Evolutionary conservation across 495 filamentous ascomycete species (phyloP).

Genomic region (Lineolata rhizophorae): DNA sequence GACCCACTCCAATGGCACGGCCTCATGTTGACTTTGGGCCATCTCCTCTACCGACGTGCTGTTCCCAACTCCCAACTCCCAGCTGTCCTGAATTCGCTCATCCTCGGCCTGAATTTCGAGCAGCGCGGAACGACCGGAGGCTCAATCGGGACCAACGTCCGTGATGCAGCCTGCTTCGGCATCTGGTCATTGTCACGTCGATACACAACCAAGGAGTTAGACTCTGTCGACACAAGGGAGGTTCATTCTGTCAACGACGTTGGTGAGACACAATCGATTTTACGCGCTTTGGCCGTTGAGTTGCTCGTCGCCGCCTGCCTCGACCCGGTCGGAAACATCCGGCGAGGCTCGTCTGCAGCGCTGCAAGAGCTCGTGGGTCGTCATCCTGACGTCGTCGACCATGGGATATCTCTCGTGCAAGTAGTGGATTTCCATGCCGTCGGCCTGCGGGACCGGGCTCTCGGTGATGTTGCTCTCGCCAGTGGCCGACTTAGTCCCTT

Average conservation of each 20-base stretch:
- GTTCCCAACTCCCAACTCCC: constrained; percentile 42
- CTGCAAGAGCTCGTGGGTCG: constrained; percentile 85
- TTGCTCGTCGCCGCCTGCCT: constrained; percentile 64
- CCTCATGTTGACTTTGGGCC: constrained; percentile 63
- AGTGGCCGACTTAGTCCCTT: constrained; percentile 37
- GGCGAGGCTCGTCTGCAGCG: constrained; percentile 77
- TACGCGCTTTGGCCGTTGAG: constrained; percentile 38
- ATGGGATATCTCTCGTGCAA: constrained; percentile 72
- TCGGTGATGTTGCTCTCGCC: constrained; percentile 47
- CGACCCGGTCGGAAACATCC: constrained; percentile 80
- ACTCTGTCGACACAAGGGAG: constrained; percentile 25
- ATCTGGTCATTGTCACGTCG: constrained; percentile 80
- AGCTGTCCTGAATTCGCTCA: constrained; percentile 45
- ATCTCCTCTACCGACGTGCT: constrained; percentile 60
- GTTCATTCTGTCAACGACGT: no score
- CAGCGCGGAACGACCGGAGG: constrained; percentile 58
- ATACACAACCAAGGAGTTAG: constrained; percentile 62
- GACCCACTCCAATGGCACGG: constrained; percentile 82
- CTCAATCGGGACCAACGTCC: constrained; percentile 77
- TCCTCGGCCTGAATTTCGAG: constrained; percentile 64
- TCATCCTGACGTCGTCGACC: constrained; percentile 59
- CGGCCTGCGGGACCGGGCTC: constrained; percentile 60
- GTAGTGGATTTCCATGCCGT: constrained; percentile 85
- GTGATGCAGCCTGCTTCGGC: constrained; percentile 89
- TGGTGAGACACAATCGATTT: no score